Evolutionary conservation across 2,329 filamentous ascomycete species (phyloP).

Genomic region (Chrysoporthe austroafricana): DNA sequence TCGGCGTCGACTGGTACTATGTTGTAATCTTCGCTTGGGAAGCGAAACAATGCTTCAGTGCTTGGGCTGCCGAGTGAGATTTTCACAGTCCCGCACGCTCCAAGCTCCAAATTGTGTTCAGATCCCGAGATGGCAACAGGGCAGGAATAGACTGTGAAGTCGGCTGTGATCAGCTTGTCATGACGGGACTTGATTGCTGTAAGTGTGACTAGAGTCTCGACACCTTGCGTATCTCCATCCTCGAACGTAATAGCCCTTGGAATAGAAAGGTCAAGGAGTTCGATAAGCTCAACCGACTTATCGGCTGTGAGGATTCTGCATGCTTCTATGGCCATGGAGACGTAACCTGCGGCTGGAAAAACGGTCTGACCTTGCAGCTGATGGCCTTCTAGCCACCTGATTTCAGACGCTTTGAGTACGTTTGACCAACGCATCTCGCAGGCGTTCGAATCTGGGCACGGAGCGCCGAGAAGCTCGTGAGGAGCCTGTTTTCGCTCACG

Average conservation of each 20-base stretch:
- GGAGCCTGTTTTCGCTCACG: conserved; percentile 10
- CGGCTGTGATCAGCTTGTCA: background rate
- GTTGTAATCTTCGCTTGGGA: background rate
- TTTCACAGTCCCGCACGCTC: background rate
- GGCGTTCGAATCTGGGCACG: background rate
- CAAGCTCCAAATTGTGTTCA: background rate
- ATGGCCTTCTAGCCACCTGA: conserved; percentile 47
- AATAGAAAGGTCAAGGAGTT: conserved; percentile 32
- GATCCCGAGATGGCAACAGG: background rate
- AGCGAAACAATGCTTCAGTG: background rate
- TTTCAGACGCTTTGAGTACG: conserved; percentile 32
- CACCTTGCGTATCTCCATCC: conserved; percentile 15
- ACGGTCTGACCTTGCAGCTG: conserved; percentile 39
- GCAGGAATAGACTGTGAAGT: background rate
- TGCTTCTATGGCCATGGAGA: conserved; percentile 33
- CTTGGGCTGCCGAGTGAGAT: background rate
- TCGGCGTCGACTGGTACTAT: conserved; percentile 16
- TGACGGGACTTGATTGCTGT: background rate
- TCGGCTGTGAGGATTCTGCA: background rate
- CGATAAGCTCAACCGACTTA: conserved; percentile 13
- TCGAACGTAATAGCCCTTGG: conserved; percentile 30
- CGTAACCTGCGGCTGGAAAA: conserved; percentile 41
- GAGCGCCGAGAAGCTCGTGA: conserved; percentile 27
- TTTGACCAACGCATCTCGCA: conserved; percentile 35
- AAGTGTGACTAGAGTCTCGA: conserved; percentile 20